These are phyloP conservation scores for Fusarium sp. DNA, from an alignment of 2,329 filamentous ascomycete genomes.

Conservation along the genomic window DNA sequence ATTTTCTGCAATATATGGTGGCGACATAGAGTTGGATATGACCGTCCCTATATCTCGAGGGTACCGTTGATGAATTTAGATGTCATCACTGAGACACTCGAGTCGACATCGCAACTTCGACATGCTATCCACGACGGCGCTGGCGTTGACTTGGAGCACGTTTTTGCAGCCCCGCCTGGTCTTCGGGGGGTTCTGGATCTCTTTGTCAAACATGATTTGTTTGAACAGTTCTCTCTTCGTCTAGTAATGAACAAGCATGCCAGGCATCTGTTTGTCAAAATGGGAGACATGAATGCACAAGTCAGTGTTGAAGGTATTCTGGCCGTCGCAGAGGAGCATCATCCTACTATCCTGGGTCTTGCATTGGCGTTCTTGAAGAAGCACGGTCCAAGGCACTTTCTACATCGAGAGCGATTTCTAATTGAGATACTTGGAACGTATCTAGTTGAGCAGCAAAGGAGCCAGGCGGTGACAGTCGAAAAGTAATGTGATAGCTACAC, in stretches of 20 bases:
- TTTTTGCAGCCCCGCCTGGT: conserved; percentile 2
- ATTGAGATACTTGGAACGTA: conserved; percentile 34
- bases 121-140: conserved; percentile 5
- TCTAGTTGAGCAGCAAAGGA: background rate
- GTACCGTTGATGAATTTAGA: background rate
- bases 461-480: background rate
- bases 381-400: conserved; percentile 15
- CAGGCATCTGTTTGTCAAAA: background rate
- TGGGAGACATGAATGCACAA: background rate
- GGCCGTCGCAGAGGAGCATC: conserved; percentile 9
- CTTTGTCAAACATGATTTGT: conserved; percentile 33
- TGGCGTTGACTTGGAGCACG: background rate
- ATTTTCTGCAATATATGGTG: conserved; percentile 63
- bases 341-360: conserved; percentile 3
- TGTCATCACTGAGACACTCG: conserved; percentile 15
- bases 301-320: conserved; percentile 4
- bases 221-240: conserved; percentile 31
- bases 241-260: conserved; percentile 12
- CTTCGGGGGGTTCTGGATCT: conserved; percentile 16
- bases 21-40: conserved; percentile 60
- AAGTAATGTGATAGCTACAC: background rate
- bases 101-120: conserved; percentile 28
- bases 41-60: conserved; percentile 27
- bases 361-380: conserved; percentile 19
- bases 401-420: conserved; percentile 36